A percentile compares a stretch with the other conserved stretches of the same genome.
phyloP scores from a whole-genome alignment of 2,329 filamentous ascomycete genomes.

The Hypoxylon rubiginosum region DNA sequence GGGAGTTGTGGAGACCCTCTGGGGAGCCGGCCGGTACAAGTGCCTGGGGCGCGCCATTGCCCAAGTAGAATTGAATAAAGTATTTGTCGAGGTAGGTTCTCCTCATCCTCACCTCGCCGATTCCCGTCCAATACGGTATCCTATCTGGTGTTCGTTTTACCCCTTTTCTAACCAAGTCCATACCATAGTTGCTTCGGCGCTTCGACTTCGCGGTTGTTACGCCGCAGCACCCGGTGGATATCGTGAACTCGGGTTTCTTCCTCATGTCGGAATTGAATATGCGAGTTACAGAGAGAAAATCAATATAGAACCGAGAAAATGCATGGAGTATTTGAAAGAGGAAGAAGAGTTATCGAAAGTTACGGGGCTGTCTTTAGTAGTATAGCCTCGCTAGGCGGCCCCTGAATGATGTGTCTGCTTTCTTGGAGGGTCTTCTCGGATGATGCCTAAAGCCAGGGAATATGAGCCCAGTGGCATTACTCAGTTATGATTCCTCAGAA shows the following conservation, averaged over 20 bases:
- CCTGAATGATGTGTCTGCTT: conserved; percentile 3
- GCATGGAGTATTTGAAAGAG: no score
- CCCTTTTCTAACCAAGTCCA: conserved; percentile 8
- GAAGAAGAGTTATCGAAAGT: neutral
- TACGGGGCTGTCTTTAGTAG: neutral
- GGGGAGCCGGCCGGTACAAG: conserved; percentile 54
- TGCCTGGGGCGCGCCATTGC: conserved; percentile 59
- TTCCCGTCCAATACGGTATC: neutral
- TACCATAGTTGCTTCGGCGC: conserved; percentile 36
- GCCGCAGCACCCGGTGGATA: conserved; percentile 36
- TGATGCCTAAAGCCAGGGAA: neutral
- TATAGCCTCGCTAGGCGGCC: neutral
- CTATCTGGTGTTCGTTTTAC: neutral
- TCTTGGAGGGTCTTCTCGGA: neutral
- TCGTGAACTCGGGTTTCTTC: conserved; percentile 41
- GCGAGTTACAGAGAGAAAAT: conserved; percentile 37
- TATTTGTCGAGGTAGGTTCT: conserved; percentile 55
- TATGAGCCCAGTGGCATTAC: no score
- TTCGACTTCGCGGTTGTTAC: conserved; percentile 42
- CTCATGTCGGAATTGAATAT: conserved; percentile 41
- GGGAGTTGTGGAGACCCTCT: conserved; percentile 54
- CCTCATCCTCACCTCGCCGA: neutral
- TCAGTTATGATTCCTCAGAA: no score
- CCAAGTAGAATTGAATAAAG: conserved; percentile 58
- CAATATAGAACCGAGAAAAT: neutral